Conservation (phyloP, 257 asterid genomes). For the Schizonepeta tenuifolia region DNA sequence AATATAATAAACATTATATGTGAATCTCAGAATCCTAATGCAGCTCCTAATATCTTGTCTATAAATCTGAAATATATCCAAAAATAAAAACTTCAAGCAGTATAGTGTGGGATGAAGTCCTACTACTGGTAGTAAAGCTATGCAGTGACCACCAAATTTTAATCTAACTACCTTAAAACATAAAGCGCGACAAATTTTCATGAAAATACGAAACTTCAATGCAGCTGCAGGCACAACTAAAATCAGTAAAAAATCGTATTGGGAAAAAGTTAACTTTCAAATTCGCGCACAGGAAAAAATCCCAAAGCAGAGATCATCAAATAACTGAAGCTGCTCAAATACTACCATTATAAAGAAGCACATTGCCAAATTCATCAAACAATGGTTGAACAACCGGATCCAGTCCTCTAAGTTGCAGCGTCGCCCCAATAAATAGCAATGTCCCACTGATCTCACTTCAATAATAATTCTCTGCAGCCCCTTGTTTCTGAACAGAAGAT, state of each 20-base stretch:
- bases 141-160: background rate
- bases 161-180: conserved; percentile 1
- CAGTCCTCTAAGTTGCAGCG: conserved; percentile 86
- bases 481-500: conserved; percentile 40
- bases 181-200: too few species aligned
- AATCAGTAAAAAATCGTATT: conserved; percentile 13
- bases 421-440: conserved; percentile 78
- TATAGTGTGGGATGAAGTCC: background rate
- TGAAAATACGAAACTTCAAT: background rate
- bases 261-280: too few species aligned
- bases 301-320: background rate
- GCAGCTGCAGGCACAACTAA: conserved; percentile 2
- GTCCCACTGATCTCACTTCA: conserved; percentile 40
- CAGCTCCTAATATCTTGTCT: background rate
- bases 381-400: conserved; percentile 76
- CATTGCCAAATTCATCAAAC: conserved; percentile 68
- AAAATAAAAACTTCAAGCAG: background rate
- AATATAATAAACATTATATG: background rate
- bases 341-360: conserved; percentile 81
- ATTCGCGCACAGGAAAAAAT: too few species aligned
- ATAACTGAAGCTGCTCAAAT: background rate
- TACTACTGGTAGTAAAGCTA: background rate
- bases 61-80: background rate
- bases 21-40: conserved; percentile 3
- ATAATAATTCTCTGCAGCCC: conserved; percentile 36